phyloP scores from a whole-genome alignment of 495 filamentous ascomycete species.

The Penicillium longicatenatum region DNA sequence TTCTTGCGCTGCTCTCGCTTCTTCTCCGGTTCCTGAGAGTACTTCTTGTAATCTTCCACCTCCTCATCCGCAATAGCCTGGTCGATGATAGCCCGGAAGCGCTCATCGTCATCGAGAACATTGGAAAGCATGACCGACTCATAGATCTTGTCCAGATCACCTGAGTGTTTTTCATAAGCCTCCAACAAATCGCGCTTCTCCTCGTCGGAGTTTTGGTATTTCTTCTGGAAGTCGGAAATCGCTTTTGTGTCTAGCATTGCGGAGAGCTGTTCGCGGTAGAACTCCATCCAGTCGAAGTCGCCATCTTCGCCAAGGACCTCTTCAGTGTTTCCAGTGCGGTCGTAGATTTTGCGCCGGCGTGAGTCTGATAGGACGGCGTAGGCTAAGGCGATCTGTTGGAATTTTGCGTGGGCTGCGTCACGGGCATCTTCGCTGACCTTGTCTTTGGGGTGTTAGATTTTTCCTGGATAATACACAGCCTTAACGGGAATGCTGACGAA shows the following conservation, averaged over 20 bases:
- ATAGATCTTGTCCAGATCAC: slow-evolving; percentile 75
- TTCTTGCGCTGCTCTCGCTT: slow-evolving; percentile 64
- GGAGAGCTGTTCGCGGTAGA: slow-evolving; percentile 79
- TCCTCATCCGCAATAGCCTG: slow-evolving; percentile 70
- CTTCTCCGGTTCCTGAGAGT: slow-evolving; percentile 68
- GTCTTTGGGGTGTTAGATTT: slow-evolving; percentile 46
- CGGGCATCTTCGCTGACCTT: slow-evolving; percentile 68
- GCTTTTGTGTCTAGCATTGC: slow-evolving; percentile 67
- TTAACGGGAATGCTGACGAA: not conserved
- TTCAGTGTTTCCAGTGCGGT: slow-evolving; percentile 81
- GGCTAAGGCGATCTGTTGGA: slow-evolving; percentile 90
- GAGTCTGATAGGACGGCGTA: slow-evolving; percentile 89
- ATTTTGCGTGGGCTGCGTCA: slow-evolving; percentile 69
- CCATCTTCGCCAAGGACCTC: slow-evolving; percentile 73
- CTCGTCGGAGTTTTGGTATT: slow-evolving; percentile 87
- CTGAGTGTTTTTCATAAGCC: slow-evolving; percentile 70
- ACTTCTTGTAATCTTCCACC: slow-evolving; percentile 65
- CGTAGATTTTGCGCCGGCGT: slow-evolving; percentile 77
- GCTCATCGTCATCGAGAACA: slow-evolving; percentile 80
- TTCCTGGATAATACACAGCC: too few species aligned
- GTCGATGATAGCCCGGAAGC: slow-evolving; percentile 80
- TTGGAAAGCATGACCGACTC: slow-evolving; percentile 82
- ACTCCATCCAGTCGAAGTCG: slow-evolving; percentile 87
- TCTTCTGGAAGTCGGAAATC: slow-evolving; percentile 68
- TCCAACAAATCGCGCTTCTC: slow-evolving; percentile 73